phyloP scores from a whole-genome alignment of 371 early-diverging fungal genomes.

The Actinomortierella wolfii region DNA sequence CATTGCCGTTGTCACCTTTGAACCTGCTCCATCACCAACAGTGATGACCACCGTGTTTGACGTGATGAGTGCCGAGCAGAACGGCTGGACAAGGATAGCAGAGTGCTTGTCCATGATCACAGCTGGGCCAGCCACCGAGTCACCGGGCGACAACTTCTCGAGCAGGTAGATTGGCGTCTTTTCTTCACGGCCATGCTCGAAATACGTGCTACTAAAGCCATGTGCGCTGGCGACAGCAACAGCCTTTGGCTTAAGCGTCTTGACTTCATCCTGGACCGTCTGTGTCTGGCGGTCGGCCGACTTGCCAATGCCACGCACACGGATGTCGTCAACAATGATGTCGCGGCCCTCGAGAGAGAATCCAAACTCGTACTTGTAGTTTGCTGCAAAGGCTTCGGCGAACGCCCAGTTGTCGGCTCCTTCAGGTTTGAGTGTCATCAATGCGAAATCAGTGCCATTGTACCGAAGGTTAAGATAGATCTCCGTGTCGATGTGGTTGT shows the following conservation, averaged over 20 bases:
- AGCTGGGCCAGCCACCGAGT: slow-evolving; percentile 81
- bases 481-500: slow-evolving; percentile 58
- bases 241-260: slow-evolving; percentile 26
- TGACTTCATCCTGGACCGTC: slow-evolving; percentile 51
- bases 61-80: slow-evolving; percentile 77
- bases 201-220: slow-evolving; percentile 70
- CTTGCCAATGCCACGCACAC: slow-evolving; percentile 87
- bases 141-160: slow-evolving; percentile 64
- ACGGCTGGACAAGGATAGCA: slow-evolving; percentile 87
- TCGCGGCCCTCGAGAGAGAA: slow-evolving; percentile 82
- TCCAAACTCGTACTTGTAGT: slow-evolving; percentile 91
- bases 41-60: slow-evolving; percentile 79
- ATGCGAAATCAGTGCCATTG: slow-evolving; percentile 91
- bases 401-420: slow-evolving; percentile 64
- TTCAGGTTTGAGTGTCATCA: slow-evolving; percentile 84
- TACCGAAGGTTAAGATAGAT: slow-evolving; percentile 90
- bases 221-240: slow-evolving; percentile 39
- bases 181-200: slow-evolving; percentile 73
- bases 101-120: slow-evolving; percentile 87
- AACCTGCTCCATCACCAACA: slow-evolving; percentile 52
- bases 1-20: slow-evolving; percentile 58
- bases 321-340: slow-evolving; percentile 90
- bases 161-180: slow-evolving; percentile 80
- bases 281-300: slow-evolving; percentile 43
- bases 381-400: slow-evolving; percentile 60